These are phyloP conservation scores for Neolentinus lepideus DNA, from an alignment of 1,284 basidiomycete genomes.

Conservation along the genomic window DNA sequence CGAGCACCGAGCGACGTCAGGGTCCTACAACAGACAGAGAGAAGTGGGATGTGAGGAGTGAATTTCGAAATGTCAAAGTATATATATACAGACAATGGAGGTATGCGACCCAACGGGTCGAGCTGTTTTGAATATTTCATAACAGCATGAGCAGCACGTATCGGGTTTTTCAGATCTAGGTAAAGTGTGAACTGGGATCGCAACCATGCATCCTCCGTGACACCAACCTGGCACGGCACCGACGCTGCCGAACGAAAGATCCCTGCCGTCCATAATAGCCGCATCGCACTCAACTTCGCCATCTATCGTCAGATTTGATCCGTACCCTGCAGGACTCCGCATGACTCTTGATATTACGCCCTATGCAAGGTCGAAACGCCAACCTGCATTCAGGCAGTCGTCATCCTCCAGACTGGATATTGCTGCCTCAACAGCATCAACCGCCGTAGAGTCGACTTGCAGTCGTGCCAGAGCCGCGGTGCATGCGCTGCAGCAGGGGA, in stretches of 20 bases:
- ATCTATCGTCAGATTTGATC: constrained; percentile 64
- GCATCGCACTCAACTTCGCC: constrained; percentile 76
- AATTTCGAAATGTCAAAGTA: neutral
- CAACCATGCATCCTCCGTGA: neutral
- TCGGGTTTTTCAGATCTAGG: constrained; percentile 61
- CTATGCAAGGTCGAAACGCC: neutral
- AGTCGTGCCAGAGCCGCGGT: constrained; percentile 23
- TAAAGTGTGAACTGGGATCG: neutral
- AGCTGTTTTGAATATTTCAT: constrained; percentile 41
- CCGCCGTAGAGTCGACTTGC: constrained; percentile 16
- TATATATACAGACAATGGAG: constrained; percentile 45
- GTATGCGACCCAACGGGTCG: constrained; percentile 54
- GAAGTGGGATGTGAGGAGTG: constrained; percentile 15
- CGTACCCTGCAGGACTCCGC: constrained; percentile 39
- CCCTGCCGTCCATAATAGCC: constrained; percentile 53
- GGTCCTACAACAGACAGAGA: constrained; percentile 22
- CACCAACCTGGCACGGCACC: constrained; percentile 58
- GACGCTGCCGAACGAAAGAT: constrained; percentile 55
- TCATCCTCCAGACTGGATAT: constrained; percentile 56
- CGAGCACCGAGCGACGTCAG: constrained; percentile 47
- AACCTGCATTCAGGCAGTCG: constrained; percentile 60
- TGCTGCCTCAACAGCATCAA: constrained; percentile 41
- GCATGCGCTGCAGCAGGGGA: constrained; percentile 34
- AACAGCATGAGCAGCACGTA: constrained; percentile 46
- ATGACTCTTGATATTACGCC: neutral